Evolutionary conservation across 306 rosid genomes (phyloP).

Genomic region (Parietaria judaica): DNA sequence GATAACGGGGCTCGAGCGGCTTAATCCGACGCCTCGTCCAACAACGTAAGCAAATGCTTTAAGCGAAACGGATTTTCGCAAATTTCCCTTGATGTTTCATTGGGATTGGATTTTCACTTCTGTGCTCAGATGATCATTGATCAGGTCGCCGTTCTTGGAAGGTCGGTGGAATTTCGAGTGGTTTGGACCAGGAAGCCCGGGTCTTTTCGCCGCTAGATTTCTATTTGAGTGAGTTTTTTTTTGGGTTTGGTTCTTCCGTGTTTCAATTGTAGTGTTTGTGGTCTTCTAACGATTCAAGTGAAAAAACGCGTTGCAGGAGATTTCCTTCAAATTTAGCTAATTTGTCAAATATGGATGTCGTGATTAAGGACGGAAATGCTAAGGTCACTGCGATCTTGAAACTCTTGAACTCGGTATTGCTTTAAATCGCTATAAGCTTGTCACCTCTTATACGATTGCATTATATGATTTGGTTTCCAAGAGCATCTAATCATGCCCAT

Average conservation of each 20-base stretch:
- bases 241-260: constrained; percentile 4
- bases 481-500: constrained; percentile 5
- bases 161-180: constrained; percentile 95
- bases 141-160: constrained; percentile 94
- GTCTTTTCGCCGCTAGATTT: constrained; percentile 59
- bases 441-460: neutral
- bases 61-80: constrained; percentile 1
- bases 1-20: constrained; percentile 87
- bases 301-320: constrained; percentile 37
- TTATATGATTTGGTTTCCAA: neutral
- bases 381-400: constrained; percentile 62
- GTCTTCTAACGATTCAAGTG: no score
- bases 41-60: constrained; percentile 58
- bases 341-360: constrained; percentile 69
- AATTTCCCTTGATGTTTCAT: constrained; percentile 14
- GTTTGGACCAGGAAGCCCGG: constrained; percentile 81
- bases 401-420: constrained; percentile 62
- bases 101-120: constrained; percentile 22
- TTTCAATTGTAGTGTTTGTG: neutral
- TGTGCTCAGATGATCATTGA: constrained; percentile 46
- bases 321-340: constrained; percentile 80
- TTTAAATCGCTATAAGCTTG: neutral
- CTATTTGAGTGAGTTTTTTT: constrained; percentile 62
- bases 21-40: constrained; percentile 94
- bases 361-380: constrained; percentile 79